A percentile compares a stretch with the other conserved stretches of the same genome.
Evolutionary conservation across 1,284 basidiomycete species (phyloP).

Genomic region (Sanghuangporus baumii): DNA sequence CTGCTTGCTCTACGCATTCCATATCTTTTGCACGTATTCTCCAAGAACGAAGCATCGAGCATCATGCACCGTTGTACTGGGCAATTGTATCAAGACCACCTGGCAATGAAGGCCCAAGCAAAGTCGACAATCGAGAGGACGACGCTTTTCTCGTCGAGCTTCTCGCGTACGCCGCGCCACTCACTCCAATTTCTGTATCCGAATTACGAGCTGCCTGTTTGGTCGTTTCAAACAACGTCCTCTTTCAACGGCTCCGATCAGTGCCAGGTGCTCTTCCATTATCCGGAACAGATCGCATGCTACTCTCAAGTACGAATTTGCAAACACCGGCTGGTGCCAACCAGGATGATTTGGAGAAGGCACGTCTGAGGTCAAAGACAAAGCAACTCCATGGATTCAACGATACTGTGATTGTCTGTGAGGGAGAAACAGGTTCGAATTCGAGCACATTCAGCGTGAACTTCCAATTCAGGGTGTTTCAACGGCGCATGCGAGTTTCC

Average conservation of each 20-base stretch:
- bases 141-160: constrained; percentile 45
- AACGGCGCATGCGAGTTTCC: constrained; percentile 62
- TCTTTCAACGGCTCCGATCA: constrained; percentile 57
- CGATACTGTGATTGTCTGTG: constrained; percentile 31
- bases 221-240: constrained; percentile 50
- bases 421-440: constrained; percentile 32
- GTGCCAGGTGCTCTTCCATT: constrained; percentile 42
- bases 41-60: constrained; percentile 57
- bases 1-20: constrained; percentile 35
- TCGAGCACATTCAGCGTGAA: constrained; percentile 49
- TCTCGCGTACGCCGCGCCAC: constrained; percentile 48
- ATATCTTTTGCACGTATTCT: constrained; percentile 43
- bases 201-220: constrained; percentile 64
- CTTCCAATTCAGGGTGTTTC: constrained; percentile 55
- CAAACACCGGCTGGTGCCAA: not conserved
- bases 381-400: not conserved
- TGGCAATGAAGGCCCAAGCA: constrained; percentile 25
- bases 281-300: constrained; percentile 49
- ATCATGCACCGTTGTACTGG: constrained; percentile 64
- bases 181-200: constrained; percentile 40
- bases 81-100: constrained; percentile 52
- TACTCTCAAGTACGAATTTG: constrained; percentile 31
- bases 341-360: not conserved
- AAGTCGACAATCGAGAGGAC: constrained; percentile 22
- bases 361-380: not conserved